These are phyloP conservation scores for Acer yangbiense DNA, from an alignment of 345 rosid genomes.

Conservation along the genomic window DNA sequence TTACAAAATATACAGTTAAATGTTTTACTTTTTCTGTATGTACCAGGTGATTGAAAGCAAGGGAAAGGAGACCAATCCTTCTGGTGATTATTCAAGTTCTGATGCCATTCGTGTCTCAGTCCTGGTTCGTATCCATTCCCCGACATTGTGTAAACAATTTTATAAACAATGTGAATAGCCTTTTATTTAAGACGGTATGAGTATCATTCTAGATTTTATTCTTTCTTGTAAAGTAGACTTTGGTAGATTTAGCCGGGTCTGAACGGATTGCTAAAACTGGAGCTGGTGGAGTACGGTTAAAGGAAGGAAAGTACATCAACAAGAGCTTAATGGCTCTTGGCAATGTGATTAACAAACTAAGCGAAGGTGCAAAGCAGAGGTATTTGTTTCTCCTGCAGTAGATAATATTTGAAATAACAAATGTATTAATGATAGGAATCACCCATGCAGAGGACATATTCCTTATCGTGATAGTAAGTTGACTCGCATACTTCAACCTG, in stretches of 20 bases:
- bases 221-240: slow-evolving; percentile 52
- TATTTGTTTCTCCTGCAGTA: slow-evolving; percentile 26
- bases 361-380: slow-evolving; percentile 83
- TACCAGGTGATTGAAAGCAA: slow-evolving; percentile 89
- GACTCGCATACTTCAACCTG: slow-evolving; percentile 97
- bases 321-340: slow-evolving; percentile 98
- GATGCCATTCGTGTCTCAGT: slow-evolving; percentile 90
- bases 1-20: not conserved
- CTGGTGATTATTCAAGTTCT: slow-evolving; percentile 35
- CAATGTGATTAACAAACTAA: slow-evolving; percentile 91
- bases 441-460: slow-evolving; percentile 74
- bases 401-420: not conserved
- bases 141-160: not conserved
- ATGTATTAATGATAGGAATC: slow-evolving; percentile 14
- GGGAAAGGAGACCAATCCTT: slow-evolving; percentile 49
- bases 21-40: slow-evolving; percentile 16
- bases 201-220: not conserved
- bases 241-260: slow-evolving; percentile 96
- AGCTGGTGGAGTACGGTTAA: slow-evolving; percentile 89
- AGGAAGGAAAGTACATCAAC: slow-evolving; percentile 92
- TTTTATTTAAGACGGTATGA: slow-evolving; percentile 2
- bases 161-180: not conserved
- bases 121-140: slow-evolving; percentile 51
- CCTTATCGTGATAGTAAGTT: slow-evolving; percentile 98
- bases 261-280: slow-evolving; percentile 94